Evolutionary conservation across 495 filamentous ascomycete genomes (phyloP).

Genomic region (Tuber calosporum): DNA sequence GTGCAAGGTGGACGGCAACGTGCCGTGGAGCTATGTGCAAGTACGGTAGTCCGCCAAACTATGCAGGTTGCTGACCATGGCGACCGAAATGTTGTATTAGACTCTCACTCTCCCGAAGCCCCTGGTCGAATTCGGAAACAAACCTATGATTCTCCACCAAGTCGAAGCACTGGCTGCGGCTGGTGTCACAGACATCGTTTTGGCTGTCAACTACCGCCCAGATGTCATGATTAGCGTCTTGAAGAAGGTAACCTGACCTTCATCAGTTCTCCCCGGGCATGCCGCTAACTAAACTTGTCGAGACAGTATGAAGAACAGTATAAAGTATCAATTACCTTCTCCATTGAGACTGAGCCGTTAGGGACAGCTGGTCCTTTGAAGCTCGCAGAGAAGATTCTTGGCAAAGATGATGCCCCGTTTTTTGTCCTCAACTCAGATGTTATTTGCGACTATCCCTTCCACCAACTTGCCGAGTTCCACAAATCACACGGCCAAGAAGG

Average conservation of each 20-base stretch:
- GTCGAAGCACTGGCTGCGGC: slow-evolving; percentile 90
- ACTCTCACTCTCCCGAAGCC: slow-evolving; percentile 96
- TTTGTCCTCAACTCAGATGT: slow-evolving; percentile 98
- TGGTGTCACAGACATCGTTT: slow-evolving; percentile 93
- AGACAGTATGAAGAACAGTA: slow-evolving; percentile 80
- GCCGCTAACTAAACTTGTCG: slow-evolving; percentile 1
- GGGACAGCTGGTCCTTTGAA: slow-evolving; percentile 95
- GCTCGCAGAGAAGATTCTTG: slow-evolving; percentile 87
- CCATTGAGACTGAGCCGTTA: slow-evolving; percentile 88
- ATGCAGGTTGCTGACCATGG: slow-evolving; percentile 23
- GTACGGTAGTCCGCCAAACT: neutral
- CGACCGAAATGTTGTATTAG: slow-evolving; percentile 46
- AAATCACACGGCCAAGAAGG: slow-evolving; percentile 87
- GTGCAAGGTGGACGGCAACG: neutral
- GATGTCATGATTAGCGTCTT: slow-evolving; percentile 81
- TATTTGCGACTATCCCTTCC: slow-evolving; percentile 96
- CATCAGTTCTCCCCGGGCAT: neutral
- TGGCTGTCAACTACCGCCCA: slow-evolving; percentile 97
- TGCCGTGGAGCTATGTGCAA: neutral
- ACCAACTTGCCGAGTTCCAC: slow-evolving; percentile 83
- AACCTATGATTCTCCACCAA: slow-evolving; percentile 98
- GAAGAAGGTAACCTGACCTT: slow-evolving; percentile 52
- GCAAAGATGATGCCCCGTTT: slow-evolving; percentile 88
- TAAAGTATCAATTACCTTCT: slow-evolving; percentile 91
- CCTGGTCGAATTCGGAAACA: slow-evolving; percentile 95